Base-by-base conservation (phyloP, 2,329 filamentous ascomycete genomes). In the Fusarium falciforme region DNA sequence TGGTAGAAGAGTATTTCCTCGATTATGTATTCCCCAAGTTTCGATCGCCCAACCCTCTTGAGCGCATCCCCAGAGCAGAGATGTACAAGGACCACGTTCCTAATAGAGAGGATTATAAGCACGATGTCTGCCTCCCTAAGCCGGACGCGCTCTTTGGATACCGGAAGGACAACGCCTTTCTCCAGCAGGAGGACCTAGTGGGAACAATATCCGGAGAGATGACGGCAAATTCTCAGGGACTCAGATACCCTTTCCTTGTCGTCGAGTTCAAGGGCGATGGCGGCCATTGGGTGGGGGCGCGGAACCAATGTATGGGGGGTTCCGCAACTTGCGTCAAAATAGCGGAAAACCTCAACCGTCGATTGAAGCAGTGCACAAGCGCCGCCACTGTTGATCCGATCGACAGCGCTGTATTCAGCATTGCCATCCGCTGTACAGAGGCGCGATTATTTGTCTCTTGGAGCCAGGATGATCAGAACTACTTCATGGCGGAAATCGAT, bases 371-470 rank as follows among this genome's bases (percentile, higher is more conserved):
- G 36, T 79, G 70, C 68, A 57, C 73, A 77, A 61, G 60, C 52
- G 71, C 17, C 63, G 79, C 3, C 5, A 9, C 31, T 9, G 27
- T 6, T 27, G 8, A 33, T 4, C 10, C 79, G 35, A 83, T 83
- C 75, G 79, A 61, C 14, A 61, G 40, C 29, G 25, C 59, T n/a
- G n/a, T 12, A 16, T 61, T 61, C 16, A 61, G 59, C 29, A 22
- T 61, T 12, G 59, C 59, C 3, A 61, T 35, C 14, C n/a, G 66
- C 67, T 71, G 74, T 35, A 75, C 76, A 0, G 78, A 79, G 44
- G 82, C 81, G 9, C 78, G 77, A n/a, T 78, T 83, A 14, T 81
- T 80, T 60, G 63, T 83, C n/a, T 78, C 81, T 14, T 83, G 79
- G 81, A 81, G 81, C 70, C 67, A 80, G 7, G 42, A 78, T 57